Evolutionary conservation across 2,329 filamentous ascomycete species (phyloP).

Genomic region (Lecanicillium sp.): DNA sequence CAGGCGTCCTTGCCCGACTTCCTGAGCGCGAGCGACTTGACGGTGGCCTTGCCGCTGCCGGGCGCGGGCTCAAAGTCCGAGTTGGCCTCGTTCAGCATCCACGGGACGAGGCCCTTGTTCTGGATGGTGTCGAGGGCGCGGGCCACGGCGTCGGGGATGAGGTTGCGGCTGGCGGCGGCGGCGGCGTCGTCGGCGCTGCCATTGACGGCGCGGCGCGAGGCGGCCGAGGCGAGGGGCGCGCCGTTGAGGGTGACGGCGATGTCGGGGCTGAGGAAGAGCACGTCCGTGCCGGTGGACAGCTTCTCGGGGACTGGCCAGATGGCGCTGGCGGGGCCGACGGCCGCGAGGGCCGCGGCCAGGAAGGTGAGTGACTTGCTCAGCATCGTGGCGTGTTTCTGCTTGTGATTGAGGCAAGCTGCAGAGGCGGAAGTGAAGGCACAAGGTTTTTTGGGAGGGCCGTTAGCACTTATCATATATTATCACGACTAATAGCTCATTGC

Average conservation of each 20-base stretch:
- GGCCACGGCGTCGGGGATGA: constrained; percentile 51
- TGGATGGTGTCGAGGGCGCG: constrained; percentile 60
- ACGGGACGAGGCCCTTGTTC: constrained; percentile 64
- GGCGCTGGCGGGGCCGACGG: constrained; percentile 27
- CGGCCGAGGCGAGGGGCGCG: constrained; percentile 43
- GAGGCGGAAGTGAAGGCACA: too few relatives aligned
- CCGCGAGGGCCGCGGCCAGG: background rate
- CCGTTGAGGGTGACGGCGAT: constrained; percentile 55
- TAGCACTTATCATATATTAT: too few relatives aligned
- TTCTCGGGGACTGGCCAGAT: constrained; percentile 51
- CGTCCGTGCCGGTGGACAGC: constrained; percentile 44
- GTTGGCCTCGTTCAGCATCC: constrained; percentile 65
- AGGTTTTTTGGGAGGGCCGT: too few relatives aligned
- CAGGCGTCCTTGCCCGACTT: constrained; percentile 48
- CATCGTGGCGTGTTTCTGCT: too few relatives aligned
- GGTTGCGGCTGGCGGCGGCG: constrained; percentile 41
- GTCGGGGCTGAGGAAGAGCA: constrained; percentile 46
- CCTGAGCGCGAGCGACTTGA: constrained; percentile 55
- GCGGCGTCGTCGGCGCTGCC: constrained; percentile 36
- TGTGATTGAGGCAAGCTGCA: too few relatives aligned
- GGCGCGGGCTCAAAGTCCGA: constrained; percentile 32
- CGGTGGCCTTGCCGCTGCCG: constrained; percentile 45
- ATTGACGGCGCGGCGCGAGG: constrained; percentile 13
- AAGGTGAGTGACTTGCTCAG: background rate
- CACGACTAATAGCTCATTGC: too few relatives aligned